phyloP scores from a whole-genome alignment of 805 yeast species.

The Sugiyamaella mastotermitis region DNA sequence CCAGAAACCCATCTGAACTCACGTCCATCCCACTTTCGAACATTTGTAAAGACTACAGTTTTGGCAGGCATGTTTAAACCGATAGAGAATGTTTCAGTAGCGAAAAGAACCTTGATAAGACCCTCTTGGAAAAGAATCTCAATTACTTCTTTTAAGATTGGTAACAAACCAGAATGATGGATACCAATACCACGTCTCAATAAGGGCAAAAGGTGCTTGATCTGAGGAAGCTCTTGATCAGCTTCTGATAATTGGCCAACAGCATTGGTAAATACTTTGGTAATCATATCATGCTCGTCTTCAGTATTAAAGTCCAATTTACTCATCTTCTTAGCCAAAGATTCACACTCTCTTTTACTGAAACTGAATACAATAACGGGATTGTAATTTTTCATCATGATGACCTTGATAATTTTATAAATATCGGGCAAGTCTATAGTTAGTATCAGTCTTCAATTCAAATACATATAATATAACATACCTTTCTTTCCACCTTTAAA shows the following conservation, averaged over 20 bases:
- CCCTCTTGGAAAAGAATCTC: conserved; percentile 98
- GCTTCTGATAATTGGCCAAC: conserved; percentile 80
- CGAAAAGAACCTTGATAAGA: conserved; percentile 85
- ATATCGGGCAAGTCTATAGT: conserved; percentile 92
- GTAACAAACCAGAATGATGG: conserved; percentile 94
- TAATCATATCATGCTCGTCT: conserved; percentile 86
- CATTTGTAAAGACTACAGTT: conserved; percentile 96
- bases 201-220: conserved; percentile 82
- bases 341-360: conserved; percentile 94
- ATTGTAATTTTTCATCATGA: conserved; percentile 91
- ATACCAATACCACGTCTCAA: conserved; percentile 95
- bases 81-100: conserved; percentile 97
- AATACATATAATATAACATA: no score
- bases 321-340: conserved; percentile 90
- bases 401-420: conserved; percentile 95
- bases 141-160: conserved; percentile 88
- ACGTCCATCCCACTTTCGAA: conserved; percentile 96
- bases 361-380: conserved; percentile 99
- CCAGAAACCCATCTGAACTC: conserved; percentile 99
- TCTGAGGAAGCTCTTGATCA: conserved; percentile 91
- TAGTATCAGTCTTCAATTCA: no score
- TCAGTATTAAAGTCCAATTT: conserved; percentile 90
- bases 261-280: conserved; percentile 88
- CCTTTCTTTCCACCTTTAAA: conserved; percentile 77
- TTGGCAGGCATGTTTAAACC: conserved; percentile 99